phyloP scores from a whole-genome alignment of 1,284 basidiomycete genomes.

The Irpex sp. region DNA sequence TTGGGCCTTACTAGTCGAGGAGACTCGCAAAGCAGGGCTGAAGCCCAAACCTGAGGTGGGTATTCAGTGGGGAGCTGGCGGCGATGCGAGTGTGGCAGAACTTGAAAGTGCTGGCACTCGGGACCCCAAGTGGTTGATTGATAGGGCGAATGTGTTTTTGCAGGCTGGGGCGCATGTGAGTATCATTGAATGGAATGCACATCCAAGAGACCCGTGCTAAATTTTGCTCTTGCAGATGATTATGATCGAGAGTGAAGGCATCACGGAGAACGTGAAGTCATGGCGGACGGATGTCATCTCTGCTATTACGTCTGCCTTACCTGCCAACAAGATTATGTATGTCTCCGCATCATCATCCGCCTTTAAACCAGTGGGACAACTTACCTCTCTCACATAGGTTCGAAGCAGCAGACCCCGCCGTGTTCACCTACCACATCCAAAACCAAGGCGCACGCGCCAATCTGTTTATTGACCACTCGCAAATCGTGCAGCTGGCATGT shows the following conservation, averaged over 20 bases:
- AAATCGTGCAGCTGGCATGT: slow-evolving; percentile 44
- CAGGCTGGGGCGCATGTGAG: slow-evolving; percentile 37
- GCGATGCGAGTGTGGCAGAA: slow-evolving; percentile 36
- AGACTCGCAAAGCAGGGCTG: slow-evolving; percentile 36
- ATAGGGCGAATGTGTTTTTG: slow-evolving; percentile 39
- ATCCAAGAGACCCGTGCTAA: too few species aligned
- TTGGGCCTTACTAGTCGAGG: slow-evolving; percentile 40
- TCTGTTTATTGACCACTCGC: slow-evolving; percentile 44
- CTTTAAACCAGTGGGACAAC: too few species aligned
- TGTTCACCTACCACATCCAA: slow-evolving; percentile 40
- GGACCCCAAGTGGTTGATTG: slow-evolving; percentile 41
- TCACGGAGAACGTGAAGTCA: slow-evolving; percentile 43
- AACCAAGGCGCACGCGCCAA: slow-evolving; percentile 43
- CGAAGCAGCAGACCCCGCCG: slow-evolving; percentile 42
- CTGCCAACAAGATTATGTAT: slow-evolving; percentile 42
- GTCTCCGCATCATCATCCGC: too few species aligned
- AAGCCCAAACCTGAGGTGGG: slow-evolving; percentile 45
- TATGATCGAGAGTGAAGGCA: slow-evolving; percentile 47
- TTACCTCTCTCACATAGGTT: slow-evolving; percentile 27
- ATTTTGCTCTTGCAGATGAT: slow-evolving; percentile 30
- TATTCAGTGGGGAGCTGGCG: slow-evolving; percentile 43
- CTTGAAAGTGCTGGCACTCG: slow-evolving; percentile 39
- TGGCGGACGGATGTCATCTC: slow-evolving; percentile 45
- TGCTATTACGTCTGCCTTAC: slow-evolving; percentile 37
- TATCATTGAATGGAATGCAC: neutral